These are phyloP conservation scores for Aspergillus aculeatus DNA, from an alignment of 2,329 filamentous ascomycete genomes.

Conservation along the genomic window DNA sequence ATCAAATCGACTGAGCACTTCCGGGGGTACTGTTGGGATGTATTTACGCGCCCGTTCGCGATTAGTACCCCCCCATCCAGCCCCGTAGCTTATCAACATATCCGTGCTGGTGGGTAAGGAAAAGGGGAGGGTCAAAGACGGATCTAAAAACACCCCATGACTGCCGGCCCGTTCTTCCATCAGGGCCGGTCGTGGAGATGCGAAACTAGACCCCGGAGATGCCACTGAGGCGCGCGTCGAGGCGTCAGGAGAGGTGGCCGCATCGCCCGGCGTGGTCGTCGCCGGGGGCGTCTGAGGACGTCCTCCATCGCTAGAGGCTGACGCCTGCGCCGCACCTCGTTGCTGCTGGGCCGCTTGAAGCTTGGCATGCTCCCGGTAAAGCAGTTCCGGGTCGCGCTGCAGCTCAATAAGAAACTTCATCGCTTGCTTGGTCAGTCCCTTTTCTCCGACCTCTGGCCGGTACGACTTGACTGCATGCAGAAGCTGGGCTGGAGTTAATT, in stretches of 20 bases:
- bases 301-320: slow-evolving; percentile 19
- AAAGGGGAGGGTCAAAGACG: slow-evolving; percentile 89
- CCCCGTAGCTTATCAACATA: slow-evolving; percentile 93
- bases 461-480: slow-evolving; percentile 92
- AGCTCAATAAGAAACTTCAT: slow-evolving; percentile 81
- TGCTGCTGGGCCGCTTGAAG: slow-evolving; percentile 30
- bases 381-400: slow-evolving; percentile 69
- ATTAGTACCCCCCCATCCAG: slow-evolving; percentile 90
- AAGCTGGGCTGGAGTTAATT: slow-evolving; percentile 81
- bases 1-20: slow-evolving; percentile 88
- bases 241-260: slow-evolving; percentile 22
- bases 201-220: slow-evolving; percentile 25
- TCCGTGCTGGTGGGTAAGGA: slow-evolving; percentile 93
- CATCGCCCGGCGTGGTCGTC: slow-evolving; percentile 12
- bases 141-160: slow-evolving; percentile 69
- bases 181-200: slow-evolving; percentile 24
- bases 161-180: slow-evolving; percentile 29
- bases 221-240: slow-evolving; percentile 18
- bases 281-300: slow-evolving; percentile 31
- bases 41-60: slow-evolving; percentile 91
- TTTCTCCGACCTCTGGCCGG: slow-evolving; percentile 91
- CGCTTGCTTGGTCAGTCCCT: slow-evolving; percentile 81
- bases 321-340: slow-evolving; percentile 18
- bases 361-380: slow-evolving; percentile 40
- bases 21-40: slow-evolving; percentile 88